A percentile compares a stretch with the other conserved stretches of the same genome.
Conservation (phyloP, 2,329 filamentous ascomycete genomes). For the Pseudopyricularia javanii region DNA sequence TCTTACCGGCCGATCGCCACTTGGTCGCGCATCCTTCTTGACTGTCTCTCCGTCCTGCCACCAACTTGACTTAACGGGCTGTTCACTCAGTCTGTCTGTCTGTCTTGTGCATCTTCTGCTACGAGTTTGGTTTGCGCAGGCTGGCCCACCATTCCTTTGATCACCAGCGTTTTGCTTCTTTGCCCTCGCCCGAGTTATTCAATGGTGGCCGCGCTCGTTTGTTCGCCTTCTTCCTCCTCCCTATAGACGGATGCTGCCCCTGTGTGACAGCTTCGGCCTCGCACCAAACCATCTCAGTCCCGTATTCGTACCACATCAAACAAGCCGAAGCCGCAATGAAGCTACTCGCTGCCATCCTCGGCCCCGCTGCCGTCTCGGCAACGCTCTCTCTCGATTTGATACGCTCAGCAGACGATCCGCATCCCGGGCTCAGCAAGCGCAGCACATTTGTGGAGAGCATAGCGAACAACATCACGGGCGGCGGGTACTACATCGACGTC, state of each 20-base stretch:
- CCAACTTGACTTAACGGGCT: too few species aligned
- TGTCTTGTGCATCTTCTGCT: too few species aligned
- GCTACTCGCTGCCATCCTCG: not conserved
- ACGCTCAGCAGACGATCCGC: constrained; percentile 1
- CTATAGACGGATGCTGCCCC: not conserved
- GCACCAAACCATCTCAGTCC: not conserved
- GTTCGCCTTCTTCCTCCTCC: not conserved
- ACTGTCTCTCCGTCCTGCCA: too few species aligned
- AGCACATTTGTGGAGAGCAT: constrained; percentile 21
- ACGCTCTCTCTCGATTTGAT: not conserved
- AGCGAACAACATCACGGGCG: constrained; percentile 41
- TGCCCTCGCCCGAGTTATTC: too few species aligned
- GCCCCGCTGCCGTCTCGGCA: not conserved
- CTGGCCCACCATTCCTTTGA: too few species aligned
- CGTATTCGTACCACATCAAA: not conserved
- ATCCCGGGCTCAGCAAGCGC: constrained; percentile 6
- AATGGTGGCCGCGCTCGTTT: too few species aligned
- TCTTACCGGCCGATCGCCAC: too few species aligned
- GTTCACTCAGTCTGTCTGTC: too few species aligned
- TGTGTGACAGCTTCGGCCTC: not conserved
- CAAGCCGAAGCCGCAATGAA: not conserved
- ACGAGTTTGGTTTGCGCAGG: too few species aligned
- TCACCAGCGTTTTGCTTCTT: too few species aligned
- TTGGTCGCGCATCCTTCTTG: too few species aligned
- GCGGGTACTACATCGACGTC: constrained; percentile 44